Evolutionary conservation across 257 asterid genomes (phyloP), one percentile per base, ranked within the genome.

Genomic region (Solanum chiquidenum): DNA sequence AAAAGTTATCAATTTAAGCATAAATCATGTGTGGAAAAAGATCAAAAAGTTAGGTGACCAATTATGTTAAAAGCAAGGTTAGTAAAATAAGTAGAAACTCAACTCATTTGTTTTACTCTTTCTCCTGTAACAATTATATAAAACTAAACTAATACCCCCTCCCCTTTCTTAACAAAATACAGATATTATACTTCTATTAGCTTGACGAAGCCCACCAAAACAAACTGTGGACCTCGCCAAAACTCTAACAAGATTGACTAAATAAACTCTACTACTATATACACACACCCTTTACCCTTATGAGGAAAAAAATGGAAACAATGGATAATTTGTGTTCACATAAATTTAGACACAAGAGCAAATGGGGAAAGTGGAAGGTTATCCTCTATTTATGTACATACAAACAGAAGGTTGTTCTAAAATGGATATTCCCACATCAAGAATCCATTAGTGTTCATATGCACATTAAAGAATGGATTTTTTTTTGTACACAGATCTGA

Each of bases 1-100:
- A 86, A 76, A 49, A 33, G 89, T 76, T 86, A 88, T 77, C 90
- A 85, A 86, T 84, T 80, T 85, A 49, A 88, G 90, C 88, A 89
- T 87, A 91, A 77, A 90, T 86, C 90, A 88, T 69, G 34, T 25
- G 77, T 49, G 89, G 66, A 60, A 58, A 82, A 82, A 88, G 42
- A 66, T 87, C 55, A 89, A 91, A 91, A 94, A 91, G 92, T 89
- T 90, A 90, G 93, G 92, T 94, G 93, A 92, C 95, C 93, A 91
- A 89, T 88, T 88, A 88, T 90, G 90, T 90, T 83, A 69, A 90
- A 89, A 52, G 89, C 89, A 91, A 90, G 88, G 74, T 27, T 12
- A 38, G 88, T 79, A 87, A 88, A 90, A 55, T 73, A 29, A 60
- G 64, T 52, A 20, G 83, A 46, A 86, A 58, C 46, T 83, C 25